These are phyloP conservation scores for Beauveria varroae DNA, from an alignment of 2,329 filamentous ascomycete genomes.

Conservation along the genomic window DNA sequence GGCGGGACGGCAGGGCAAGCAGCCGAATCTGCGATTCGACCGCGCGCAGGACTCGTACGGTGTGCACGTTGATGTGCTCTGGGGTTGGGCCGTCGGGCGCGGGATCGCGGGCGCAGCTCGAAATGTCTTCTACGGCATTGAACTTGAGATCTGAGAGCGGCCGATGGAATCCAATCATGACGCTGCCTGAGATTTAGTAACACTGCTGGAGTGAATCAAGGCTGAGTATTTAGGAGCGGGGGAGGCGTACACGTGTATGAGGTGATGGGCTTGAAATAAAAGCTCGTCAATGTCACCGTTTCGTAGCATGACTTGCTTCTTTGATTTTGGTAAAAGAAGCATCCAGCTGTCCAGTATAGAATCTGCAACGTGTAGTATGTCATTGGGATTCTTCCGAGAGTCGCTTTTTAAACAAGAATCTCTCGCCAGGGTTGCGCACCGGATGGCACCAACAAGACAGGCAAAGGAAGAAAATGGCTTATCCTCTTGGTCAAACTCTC, in stretches of 20 bases:
- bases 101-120: slow-evolving; percentile 26
- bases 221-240: neutral
- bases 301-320: slow-evolving; percentile 24
- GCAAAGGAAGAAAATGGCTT: slow-evolving; percentile 56
- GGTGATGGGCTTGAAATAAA: slow-evolving; percentile 22
- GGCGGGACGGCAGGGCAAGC: slow-evolving; percentile 26
- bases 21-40: slow-evolving; percentile 32
- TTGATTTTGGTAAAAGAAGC: slow-evolving; percentile 27
- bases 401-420: slow-evolving; percentile 16
- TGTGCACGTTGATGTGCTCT: slow-evolving; percentile 28
- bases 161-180: slow-evolving; percentile 29
- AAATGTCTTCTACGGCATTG: slow-evolving; percentile 29
- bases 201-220: neutral
- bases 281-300: slow-evolving; percentile 23
- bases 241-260: slow-evolving; percentile 19
- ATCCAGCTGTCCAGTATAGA: slow-evolving; percentile 31
- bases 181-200: slow-evolving; percentile 17
- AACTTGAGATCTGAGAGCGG: slow-evolving; percentile 32
- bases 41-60: slow-evolving; percentile 28
- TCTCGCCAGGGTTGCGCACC: slow-evolving; percentile 25
- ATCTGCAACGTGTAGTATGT: slow-evolving; percentile 27
- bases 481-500: slow-evolving; percentile 50
- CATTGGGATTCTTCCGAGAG: slow-evolving; percentile 18
- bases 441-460: slow-evolving; percentile 58
- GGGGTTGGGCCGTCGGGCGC: slow-evolving; percentile 13